Base-by-base conservation (phyloP, 805 yeast species). In the Yarrowia alimentaria region DNA sequence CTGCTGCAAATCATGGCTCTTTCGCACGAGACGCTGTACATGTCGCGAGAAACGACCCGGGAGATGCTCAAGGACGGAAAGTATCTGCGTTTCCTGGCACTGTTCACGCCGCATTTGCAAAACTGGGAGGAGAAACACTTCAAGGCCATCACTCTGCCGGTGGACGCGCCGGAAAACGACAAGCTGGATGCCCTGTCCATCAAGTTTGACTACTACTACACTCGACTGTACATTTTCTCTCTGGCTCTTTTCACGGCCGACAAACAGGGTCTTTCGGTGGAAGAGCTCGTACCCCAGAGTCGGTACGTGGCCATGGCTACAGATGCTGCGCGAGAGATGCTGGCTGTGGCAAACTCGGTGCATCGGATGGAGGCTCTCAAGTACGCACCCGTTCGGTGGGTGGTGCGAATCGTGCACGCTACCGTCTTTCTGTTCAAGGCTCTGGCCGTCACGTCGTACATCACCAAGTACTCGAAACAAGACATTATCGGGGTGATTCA, bases 371-470 rank as follows among this genome's bases (percentile, higher is more conserved):
- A 76, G 53, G 68, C 83, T 71, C 68, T 88, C 50, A 72, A 80
- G 53, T 83, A 75, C 61, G 87, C 89, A 81, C 96, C 98, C 1
- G 89, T 88, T n/a, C 71, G 96, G 56, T 89, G 96, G 95, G 81
- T 85, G 6, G 83, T 86, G 0, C 73, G 95, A 48, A 80, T 88
- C 20, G 89, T 90, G 16, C 79, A 91, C 58, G 86, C 96, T 0
- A 88, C 88, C 10, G 93, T 96, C 2, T 90, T 89, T 63, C 76
- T 91, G 49, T 93, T 91, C 11, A 91, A 90, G 66, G 85, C 94
- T 61, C 80, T 86, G 21, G 54, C 65, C 29, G 54, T 65, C 28
- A 57, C 63, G 19, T 53, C 62, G 12, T 26, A 60, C 21, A 16
- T 60, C 33, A 35, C 64, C 43, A 56, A 56, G 30, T 28, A 54